phyloP scores from a whole-genome alignment of 345 rosid genomes.

The Salix viminalis region DNA sequence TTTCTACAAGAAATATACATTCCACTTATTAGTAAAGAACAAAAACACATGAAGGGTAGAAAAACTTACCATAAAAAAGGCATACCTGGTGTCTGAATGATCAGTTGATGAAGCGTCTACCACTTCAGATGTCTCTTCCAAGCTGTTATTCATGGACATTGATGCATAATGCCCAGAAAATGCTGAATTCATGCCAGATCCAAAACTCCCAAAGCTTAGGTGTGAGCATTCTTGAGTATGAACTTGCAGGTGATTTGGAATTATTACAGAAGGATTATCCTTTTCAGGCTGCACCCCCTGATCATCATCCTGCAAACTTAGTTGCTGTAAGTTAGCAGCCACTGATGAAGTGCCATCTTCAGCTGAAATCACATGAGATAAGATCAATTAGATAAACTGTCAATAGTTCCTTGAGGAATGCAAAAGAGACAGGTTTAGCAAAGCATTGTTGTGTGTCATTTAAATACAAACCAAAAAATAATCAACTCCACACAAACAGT shows the following conservation, averaged over 20 bases:
- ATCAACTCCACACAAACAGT: neutral
- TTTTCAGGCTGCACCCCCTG: conserved; percentile 48
- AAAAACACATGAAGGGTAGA: neutral
- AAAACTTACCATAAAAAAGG: neutral
- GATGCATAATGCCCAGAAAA: conserved; percentile 52
- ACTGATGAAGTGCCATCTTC: conserved; percentile 54
- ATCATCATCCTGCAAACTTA: conserved; percentile 54
- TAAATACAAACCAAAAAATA: neutral
- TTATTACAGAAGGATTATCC: conserved; percentile 71
- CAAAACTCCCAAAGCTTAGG: conserved; percentile 97
- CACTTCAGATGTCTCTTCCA: conserved; percentile 58
- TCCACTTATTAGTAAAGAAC: neutral
- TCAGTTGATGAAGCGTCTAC: conserved; percentile 43
- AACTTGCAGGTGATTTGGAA: conserved; percentile 89
- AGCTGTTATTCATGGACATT: conserved; percentile 45
- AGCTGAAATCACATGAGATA: conserved; percentile 38
- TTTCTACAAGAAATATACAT: conserved; percentile 40
- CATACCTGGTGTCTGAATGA: conserved; percentile 64
- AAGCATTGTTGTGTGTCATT: neutral
- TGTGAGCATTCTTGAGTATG: conserved; percentile 77
- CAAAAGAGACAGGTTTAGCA: neutral
- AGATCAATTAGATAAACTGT: conserved; percentile 1
- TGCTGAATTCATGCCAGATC: conserved; percentile 46
- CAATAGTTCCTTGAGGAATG: conserved; percentile 1
- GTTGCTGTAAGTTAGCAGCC: conserved; percentile 51